A percentile compares a stretch with the other conserved stretches of the same genome.
Evolutionary conservation across 768 basidiomycete species (phyloP).

Genomic region (Amyloporia xantha): DNA sequence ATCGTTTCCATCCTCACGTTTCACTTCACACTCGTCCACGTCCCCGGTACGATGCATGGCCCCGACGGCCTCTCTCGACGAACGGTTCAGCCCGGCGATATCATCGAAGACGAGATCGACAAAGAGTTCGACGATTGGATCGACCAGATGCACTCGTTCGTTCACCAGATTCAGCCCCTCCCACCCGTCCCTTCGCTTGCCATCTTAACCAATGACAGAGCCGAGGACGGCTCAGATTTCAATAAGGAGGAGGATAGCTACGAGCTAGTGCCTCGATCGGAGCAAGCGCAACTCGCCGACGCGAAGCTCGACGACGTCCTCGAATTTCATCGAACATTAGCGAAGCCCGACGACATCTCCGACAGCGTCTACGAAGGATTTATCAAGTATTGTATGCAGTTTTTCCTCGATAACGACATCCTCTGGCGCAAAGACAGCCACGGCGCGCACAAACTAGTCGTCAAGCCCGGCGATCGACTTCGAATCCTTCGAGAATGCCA

Average conservation of each 20-base stretch:
- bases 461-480: slow-evolving; percentile 3
- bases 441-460: slow-evolving; percentile 15
- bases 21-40: slow-evolving; percentile 30
- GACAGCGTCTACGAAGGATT: not conserved
- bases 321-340: not conserved
- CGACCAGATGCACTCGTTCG: slow-evolving; percentile 6
- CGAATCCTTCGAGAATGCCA: slow-evolving; percentile 10
- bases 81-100: not conserved
- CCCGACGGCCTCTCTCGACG: slow-evolving; percentile 29
- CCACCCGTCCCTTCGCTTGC: not conserved
- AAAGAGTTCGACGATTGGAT: slow-evolving; percentile 13
- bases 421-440: slow-evolving; percentile 12
- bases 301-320: not conserved
- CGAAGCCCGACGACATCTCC: slow-evolving; percentile 4
- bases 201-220: not conserved
- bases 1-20: slow-evolving; percentile 34
- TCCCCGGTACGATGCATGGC: slow-evolving; percentile 22
- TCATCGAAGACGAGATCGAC: not conserved
- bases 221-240: not conserved
- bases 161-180: slow-evolving; percentile 3
- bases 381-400: not conserved
- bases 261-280: not conserved
- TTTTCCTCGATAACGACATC: not conserved
- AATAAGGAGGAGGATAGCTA: not conserved
- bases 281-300: not conserved